Evolutionary conservation across 2,329 filamentous ascomycete species (phyloP), one percentile per base, ranked within the genome.

Genomic region (Penicillium sp.): DNA sequence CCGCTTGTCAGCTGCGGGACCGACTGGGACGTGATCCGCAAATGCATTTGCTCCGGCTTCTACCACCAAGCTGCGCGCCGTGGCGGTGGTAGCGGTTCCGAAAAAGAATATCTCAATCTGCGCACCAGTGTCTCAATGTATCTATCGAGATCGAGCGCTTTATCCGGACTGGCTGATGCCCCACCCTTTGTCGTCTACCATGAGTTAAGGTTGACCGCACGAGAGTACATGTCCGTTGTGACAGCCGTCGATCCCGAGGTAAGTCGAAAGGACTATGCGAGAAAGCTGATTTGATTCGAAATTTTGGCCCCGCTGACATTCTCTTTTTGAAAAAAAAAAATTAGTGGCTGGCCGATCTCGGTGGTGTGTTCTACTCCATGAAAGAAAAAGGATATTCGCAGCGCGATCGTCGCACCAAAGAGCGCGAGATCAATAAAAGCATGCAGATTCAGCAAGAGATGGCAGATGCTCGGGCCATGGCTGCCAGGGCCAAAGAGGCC

Each of bases 111-210:
- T 73, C 85, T 95, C 72, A 98, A 98, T 67, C 77, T 98, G 33
- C 85, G 93, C 24, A 98, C 93, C 0, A 93, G 88, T 62, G 90
- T 98, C 3, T 90, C 87, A 1, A 88, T 98, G 46, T 90, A 95
- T 66, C 77, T 98, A 28, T 94, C 98, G 66, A 93, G 93, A 1
- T 98, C 93, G 0, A 90, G 85, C 54, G 89, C 93, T 1, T 79
- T 98, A 0, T 97, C 96, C 65, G 93, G 93, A 25, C 78, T 90
- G 1, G 93, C 93, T 4, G 94, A 95, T 68, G 81, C 95, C 25
- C 93, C 94, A 1, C 93, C 98, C 66, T 97, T 97, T 64, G 89
- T 98, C 45, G 84, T 98, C 37, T 98, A 98, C 70, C 93, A 98
- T 75, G 93, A 98, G 70, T 81, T 98, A 49, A 95, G 98, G 60